A percentile compares a stretch with the other conserved stretches of the same genome.
Evolutionary conservation across 1,284 basidiomycete genomes (phyloP).

Genomic region (Peniophora sp.): DNA sequence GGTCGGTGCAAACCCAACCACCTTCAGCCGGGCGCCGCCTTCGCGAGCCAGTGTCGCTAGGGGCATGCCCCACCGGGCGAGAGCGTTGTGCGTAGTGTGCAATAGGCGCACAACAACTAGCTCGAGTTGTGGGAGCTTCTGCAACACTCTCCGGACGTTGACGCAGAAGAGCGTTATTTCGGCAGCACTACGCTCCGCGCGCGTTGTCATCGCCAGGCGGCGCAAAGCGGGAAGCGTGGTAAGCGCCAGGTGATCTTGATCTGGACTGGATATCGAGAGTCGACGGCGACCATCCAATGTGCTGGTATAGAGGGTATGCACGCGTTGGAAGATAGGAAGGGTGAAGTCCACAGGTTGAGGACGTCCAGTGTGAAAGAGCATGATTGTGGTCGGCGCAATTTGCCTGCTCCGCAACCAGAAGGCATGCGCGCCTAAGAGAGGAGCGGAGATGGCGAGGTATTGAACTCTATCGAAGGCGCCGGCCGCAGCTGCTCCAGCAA

Average conservation of each 20-base stretch:
- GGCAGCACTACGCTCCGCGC: neutral
- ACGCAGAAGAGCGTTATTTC: neutral
- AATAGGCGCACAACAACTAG: neutral
- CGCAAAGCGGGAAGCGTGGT: neutral
- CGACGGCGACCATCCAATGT: neutral
- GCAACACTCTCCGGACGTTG: neutral
- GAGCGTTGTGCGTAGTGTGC: neutral
- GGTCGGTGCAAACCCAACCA: neutral
- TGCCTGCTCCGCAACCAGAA: neutral
- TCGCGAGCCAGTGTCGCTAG: neutral
- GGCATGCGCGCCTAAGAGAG: neutral
- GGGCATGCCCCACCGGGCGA: neutral
- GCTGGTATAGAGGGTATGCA: neutral
- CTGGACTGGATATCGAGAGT: neutral
- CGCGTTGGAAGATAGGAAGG: neutral
- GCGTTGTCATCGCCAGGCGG: neutral
- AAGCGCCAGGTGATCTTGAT: neutral
- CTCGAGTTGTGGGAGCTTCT: neutral
- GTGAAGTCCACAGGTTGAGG: neutral
- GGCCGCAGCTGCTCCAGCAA: neutral
- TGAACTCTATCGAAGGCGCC: neutral
- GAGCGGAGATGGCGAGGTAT: neutral
- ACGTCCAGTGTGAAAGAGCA: neutral
- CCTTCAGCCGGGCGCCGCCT: neutral
- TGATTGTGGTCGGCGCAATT: neutral